phyloP scores from a whole-genome alignment of 75 land plant species.

The Pinus taeda region DNA sequence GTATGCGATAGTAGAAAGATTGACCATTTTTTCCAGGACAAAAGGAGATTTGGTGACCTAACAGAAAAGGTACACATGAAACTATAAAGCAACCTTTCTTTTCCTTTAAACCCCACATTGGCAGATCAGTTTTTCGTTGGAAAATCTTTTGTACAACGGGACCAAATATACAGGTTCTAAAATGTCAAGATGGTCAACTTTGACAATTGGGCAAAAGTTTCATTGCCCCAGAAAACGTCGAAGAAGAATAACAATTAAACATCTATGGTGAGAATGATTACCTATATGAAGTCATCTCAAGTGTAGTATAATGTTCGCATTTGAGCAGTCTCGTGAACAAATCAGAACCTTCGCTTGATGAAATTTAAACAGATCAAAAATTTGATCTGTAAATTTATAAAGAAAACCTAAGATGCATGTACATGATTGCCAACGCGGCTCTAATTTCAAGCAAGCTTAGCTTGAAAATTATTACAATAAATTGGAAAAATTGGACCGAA shows the following conservation, averaged over 20 bases:
- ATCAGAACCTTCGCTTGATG: neutral
- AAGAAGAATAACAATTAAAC: conserved; percentile 1
- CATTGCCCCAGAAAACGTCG: conserved; percentile 3
- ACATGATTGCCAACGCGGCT: conserved; percentile 7
- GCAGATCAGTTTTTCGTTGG: neutral
- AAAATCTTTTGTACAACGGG: neutral
- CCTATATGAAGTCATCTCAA: neutral
- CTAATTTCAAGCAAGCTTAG: conserved; percentile 7
- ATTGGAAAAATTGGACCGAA: conserved; percentile 8
- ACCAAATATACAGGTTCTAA: neutral
- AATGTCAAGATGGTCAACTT: neutral
- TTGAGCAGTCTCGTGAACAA: neutral
- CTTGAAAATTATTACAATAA: conserved; percentile 11
- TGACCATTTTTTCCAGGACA: too few species aligned
- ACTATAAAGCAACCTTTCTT: too few species aligned
- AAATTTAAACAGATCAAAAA: neutral
- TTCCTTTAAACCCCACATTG: neutral
- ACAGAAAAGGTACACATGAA: too few species aligned
- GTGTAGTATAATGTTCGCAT: neutral
- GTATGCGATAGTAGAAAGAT: too few species aligned
- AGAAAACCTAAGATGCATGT: neutral
- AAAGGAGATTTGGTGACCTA: too few species aligned
- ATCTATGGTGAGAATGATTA: neutral
- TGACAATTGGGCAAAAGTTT: neutral
- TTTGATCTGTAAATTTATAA: conserved; percentile 7